phyloP scores from a whole-genome alignment of 2,329 filamentous ascomycete genomes.

The Pestalotiopsis fici region DNA sequence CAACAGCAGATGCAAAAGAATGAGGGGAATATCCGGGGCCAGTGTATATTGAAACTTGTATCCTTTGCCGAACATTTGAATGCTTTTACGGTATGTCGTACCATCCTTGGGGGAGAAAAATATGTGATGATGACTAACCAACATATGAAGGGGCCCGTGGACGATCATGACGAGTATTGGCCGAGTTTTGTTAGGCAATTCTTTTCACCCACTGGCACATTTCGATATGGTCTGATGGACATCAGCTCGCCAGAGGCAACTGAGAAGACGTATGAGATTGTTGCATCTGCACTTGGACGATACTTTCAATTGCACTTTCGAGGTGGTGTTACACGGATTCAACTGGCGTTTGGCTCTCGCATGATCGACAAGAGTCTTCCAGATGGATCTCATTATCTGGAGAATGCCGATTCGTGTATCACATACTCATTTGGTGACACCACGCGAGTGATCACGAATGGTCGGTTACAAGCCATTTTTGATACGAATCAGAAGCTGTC shows the following conservation, averaged over 20 bases:
- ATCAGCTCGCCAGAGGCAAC: constrained; percentile 51
- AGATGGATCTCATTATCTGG: constrained; percentile 71
- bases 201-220: constrained; percentile 76
- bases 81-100: constrained; percentile 50
- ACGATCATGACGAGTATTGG: constrained; percentile 72
- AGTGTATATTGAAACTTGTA: constrained; percentile 60
- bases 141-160: not conserved
- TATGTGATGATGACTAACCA: not conserved
- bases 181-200: constrained; percentile 76
- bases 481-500: constrained; percentile 80
- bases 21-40: constrained; percentile 53
- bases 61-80: constrained; percentile 65
- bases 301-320: constrained; percentile 91
- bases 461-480: constrained; percentile 77
- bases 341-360: constrained; percentile 77
- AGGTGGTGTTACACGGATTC: constrained; percentile 82
- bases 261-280: constrained; percentile 85
- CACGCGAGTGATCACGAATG: constrained; percentile 74
- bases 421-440: constrained; percentile 88
- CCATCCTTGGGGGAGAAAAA: not conserved
- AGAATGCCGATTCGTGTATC: constrained; percentile 75
- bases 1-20: constrained; percentile 46
- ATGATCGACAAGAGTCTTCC: constrained; percentile 56
- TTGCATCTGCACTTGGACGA: constrained; percentile 76
- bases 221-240: constrained; percentile 70